Conservation (phyloP, 2,329 filamentous ascomycete species). For the Nemania sp. region DNA sequence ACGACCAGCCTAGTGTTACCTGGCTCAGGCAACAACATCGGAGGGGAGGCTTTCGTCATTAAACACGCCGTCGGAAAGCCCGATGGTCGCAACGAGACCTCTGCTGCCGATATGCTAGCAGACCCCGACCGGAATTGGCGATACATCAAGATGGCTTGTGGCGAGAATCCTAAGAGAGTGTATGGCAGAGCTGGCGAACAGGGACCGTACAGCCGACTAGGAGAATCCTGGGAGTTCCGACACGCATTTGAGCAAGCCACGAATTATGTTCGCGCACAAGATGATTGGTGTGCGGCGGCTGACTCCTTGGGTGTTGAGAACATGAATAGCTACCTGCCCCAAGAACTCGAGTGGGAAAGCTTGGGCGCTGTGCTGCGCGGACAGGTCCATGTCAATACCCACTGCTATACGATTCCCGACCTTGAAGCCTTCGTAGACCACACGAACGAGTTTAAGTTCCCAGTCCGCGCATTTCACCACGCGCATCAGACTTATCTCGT, state of each 20-base stretch:
- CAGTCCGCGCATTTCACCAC: conserved; percentile 69
- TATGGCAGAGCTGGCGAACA: conserved; percentile 59
- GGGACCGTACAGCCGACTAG: conserved; percentile 63
- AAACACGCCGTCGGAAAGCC: conserved; percentile 66
- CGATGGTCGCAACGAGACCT: conserved; percentile 65
- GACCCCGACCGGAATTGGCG: conserved; percentile 67
- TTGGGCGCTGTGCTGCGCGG: conserved; percentile 65
- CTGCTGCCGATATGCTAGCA: conserved; percentile 65
- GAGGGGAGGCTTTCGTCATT: conserved; percentile 69
- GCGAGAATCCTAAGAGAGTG: conserved; percentile 67
- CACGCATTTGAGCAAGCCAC: conserved; percentile 68
- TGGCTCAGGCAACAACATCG: conserved; percentile 73
- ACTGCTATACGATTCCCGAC: conserved; percentile 72
- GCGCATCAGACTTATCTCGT: conserved; percentile 69
- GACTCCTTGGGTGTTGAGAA: conserved; percentile 52
- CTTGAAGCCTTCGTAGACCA: conserved; percentile 71
- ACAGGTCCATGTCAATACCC: conserved; percentile 70
- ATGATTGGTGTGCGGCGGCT: conserved; percentile 69
- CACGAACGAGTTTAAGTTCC: conserved; percentile 72
- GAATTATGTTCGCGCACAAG: conserved; percentile 59
- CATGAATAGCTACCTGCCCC: conserved; percentile 61
- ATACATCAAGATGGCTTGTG: conserved; percentile 78
- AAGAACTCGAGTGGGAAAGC: conserved; percentile 65
- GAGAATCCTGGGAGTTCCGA: conserved; percentile 70
- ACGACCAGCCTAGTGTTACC: conserved; percentile 69